Base-by-base conservation (phyloP, 768 basidiomycete species). In the Pleurotus giganteus region DNA sequence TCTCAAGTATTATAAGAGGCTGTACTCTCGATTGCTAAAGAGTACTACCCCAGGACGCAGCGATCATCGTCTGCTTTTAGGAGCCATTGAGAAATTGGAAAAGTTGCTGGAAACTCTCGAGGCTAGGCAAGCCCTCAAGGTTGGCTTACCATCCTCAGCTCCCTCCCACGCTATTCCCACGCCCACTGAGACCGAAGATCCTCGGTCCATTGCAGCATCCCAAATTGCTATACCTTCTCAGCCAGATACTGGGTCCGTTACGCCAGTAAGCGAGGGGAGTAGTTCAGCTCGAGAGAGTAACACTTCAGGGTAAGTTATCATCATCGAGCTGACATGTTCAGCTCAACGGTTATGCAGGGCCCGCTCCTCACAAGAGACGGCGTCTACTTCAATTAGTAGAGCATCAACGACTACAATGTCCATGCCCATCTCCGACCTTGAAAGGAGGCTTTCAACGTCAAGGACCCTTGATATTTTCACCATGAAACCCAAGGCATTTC, bases 391-490 rank as follows among this genome's bases (percentile, higher is more conserved):
- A 4, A 67, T 77, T 32, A 81, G 79, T 55, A 74, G 76, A 39
- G 72, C 69, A 26, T 83, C 85, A 17, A 74, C 76, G n/a, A 69
- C 77, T 19, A 79, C 79, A 1, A 66, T 82, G 56, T 69, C 74
- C 11, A 79, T 79, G 63, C 79, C 90, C 4, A 72, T 96, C 17
- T 71, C 81, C 24, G 91, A 94, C 60, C 79, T 99, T 13, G 96
- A 98, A 66, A 75, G 80, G 29, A 77, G 91, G 24, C 76, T 99
- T 29, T 79, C 85, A 26, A 87, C 91, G 1, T 82, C 88, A 27
- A 76, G 81, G 17, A 91, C 91, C 6, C 72, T 98, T 26, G 97
- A 99, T 68, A 86, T 99, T 42, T 99, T 99, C 68, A 91, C 92
- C 1, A 96, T 99, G 94, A 81, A 83, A 58, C 89, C 89, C 1